Evolutionary conservation across 2,329 filamentous ascomycete genomes (phyloP).

Genomic region (Aspergillus amoenus): DNA sequence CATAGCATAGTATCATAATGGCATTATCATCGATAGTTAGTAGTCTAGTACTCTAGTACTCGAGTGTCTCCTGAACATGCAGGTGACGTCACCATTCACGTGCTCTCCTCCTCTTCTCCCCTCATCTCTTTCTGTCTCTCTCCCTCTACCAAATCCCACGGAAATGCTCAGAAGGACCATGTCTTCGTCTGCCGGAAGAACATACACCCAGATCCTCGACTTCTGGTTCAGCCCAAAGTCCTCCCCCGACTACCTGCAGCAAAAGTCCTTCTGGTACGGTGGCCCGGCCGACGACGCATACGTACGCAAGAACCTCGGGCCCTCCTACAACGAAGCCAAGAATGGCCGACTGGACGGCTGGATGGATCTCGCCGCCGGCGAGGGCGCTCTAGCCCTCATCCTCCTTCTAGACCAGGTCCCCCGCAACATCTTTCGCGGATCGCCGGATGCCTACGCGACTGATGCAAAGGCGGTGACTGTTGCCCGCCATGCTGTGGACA

Average conservation of each 20-base stretch:
- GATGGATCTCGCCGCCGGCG: slow-evolving; percentile 15
- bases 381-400: slow-evolving; percentile 35
- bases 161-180: background rate
- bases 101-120: background rate
- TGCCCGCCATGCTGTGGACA: slow-evolving; percentile 26
- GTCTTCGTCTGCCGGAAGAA: background rate
- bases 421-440: slow-evolving; percentile 37
- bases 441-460: slow-evolving; percentile 30
- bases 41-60: no score
- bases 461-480: slow-evolving; percentile 29
- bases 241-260: slow-evolving; percentile 18
- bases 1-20: no score
- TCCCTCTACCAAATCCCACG: background rate
- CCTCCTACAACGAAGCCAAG: slow-evolving; percentile 21
- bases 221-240: slow-evolving; percentile 28
- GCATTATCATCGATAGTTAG: no score
- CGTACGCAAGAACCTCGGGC: slow-evolving; percentile 19
- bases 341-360: slow-evolving; percentile 20
- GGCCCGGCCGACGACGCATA: slow-evolving; percentile 22
- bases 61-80: no score
- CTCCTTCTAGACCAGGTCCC: slow-evolving; percentile 43
- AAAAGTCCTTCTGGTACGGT: slow-evolving; percentile 25
- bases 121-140: background rate
- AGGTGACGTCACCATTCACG: no score
- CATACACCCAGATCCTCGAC: slow-evolving; percentile 14